phyloP scores from a whole-genome alignment of 768 basidiomycete species.

The Pleurotus tuber-regium region DNA sequence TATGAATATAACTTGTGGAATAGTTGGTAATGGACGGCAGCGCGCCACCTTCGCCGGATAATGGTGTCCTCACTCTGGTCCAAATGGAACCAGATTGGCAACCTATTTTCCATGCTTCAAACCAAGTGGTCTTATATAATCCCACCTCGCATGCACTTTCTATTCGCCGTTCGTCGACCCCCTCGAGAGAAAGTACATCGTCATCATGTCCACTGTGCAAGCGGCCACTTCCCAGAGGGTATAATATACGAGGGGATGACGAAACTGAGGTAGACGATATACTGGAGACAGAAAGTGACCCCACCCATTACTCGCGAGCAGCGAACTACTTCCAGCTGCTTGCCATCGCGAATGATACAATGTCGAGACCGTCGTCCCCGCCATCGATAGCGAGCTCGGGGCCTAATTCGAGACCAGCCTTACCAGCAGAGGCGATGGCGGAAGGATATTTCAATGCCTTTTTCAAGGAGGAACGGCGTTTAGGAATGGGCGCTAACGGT shows the following conservation, averaged over 20 bases:
- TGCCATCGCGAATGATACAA: slow-evolving; percentile 66
- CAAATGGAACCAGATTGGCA: slow-evolving; percentile 53
- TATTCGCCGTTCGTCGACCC: slow-evolving; percentile 41
- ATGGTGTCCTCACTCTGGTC: slow-evolving; percentile 13
- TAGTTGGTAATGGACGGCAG: neutral
- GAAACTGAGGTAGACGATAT: slow-evolving; percentile 26
- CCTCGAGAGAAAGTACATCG: slow-evolving; percentile 12
- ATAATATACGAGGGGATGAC: slow-evolving; percentile 13
- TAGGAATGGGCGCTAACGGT: slow-evolving; percentile 96
- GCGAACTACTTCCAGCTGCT: slow-evolving; percentile 82
- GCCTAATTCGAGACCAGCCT: slow-evolving; percentile 32
- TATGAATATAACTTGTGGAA: neutral
- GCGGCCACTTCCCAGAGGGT: slow-evolving; percentile 49
- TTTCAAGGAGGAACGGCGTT: slow-evolving; percentile 83
- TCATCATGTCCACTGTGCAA: slow-evolving; percentile 77
- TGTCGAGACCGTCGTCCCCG: slow-evolving; percentile 52
- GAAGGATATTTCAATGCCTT: slow-evolving; percentile 93
- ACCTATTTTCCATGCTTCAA: slow-evolving; percentile 78
- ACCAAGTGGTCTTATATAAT: slow-evolving; percentile 87
- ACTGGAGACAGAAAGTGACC: slow-evolving; percentile 34
- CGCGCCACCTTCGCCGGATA: slow-evolving; percentile 4
- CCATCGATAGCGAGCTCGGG: slow-evolving; percentile 22
- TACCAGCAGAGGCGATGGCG: slow-evolving; percentile 74
- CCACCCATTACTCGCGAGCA: slow-evolving; percentile 50
- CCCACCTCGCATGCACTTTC: slow-evolving; percentile 81